Evolutionary conservation across 1,284 basidiomycete genomes (phyloP), one percentile per base, ranked within the genome.

Genomic region (Vanrija humicola): DNA sequence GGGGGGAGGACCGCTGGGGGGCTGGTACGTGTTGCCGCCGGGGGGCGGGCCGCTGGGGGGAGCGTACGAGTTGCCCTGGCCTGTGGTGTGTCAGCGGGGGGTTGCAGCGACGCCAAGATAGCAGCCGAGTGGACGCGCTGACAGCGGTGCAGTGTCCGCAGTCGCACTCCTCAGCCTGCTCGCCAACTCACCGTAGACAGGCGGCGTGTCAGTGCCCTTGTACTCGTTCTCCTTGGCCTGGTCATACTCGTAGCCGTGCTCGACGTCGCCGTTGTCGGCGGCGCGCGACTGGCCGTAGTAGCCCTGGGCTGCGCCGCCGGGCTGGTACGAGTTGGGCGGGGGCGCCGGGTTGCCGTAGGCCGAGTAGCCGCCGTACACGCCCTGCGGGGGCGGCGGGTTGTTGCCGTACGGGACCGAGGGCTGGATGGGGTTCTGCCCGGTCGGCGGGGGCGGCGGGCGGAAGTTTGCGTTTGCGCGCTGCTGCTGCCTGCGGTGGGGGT

Each of bases 241-340:
- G 50, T 64, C 63, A 66, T 72, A 75, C 58, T 76, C 74, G 61
- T 76, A 75, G 18, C 43, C 40, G 49, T 51, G 50, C 48, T 48
- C 43, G 39, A 59, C 63, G 18, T 67, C 68, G 46, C 70, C 66
- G 47, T 40, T 39, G 15, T 16, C 23, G 3, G 39, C 29, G n/a
- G 38, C 28, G 52, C 42, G 42, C 5, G 38, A 43, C 18, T 26
- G 25, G 15, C 46, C 39, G 23, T 59, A 58, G 50, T 75, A 75
- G 34, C 34, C 34, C 10, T 67, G 55, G 7, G 63, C 64, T 1
- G 73, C 67, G 54, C 62, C 64, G 25, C 59, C 62, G 16, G 72
- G 72, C 52, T 74, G 70, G 54, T 75, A 76, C 1, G 67, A 63
- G 49, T 62, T 57, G 23, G 65, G 52, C 18, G 67, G 58, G 12